A percentile compares a stretch with the other conserved stretches of the same genome.
These are phyloP conservation scores for Platismatia glauca DNA, from an alignment of 495 filamentous ascomycete species.

Conservation along the genomic window DNA sequence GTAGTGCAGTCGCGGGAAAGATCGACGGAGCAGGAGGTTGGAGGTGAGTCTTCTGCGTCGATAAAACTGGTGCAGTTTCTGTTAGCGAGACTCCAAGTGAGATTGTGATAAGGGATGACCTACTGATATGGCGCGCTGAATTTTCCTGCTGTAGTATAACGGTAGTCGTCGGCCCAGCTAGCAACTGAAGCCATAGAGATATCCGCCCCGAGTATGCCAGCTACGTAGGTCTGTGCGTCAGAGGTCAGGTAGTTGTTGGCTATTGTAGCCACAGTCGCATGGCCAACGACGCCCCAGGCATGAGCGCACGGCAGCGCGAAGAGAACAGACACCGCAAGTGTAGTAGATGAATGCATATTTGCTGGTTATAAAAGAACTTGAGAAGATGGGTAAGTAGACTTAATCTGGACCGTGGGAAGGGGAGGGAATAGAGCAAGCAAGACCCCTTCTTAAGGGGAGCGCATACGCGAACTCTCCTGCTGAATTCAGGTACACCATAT, in stretches of 20 bases:
- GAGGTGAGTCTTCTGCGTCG: slow-evolving; percentile 55
- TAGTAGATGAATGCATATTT: slow-evolving; percentile 6
- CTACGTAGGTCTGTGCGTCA: slow-evolving; percentile 38
- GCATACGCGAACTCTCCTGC: neutral
- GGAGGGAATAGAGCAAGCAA: neutral
- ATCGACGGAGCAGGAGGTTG: slow-evolving; percentile 46
- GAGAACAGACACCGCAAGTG: slow-evolving; percentile 16
- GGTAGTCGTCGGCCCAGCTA: slow-evolving; percentile 54
- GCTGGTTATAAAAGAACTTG: neutral
- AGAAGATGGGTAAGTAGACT: neutral
- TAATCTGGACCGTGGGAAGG: neutral
- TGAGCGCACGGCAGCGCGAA: slow-evolving; percentile 11
- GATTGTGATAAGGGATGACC: too few relatives aligned
- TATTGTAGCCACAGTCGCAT: slow-evolving; percentile 53
- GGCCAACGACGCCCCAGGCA: slow-evolving; percentile 52
- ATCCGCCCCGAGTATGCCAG: slow-evolving; percentile 40
- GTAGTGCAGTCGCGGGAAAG: slow-evolving; percentile 48
- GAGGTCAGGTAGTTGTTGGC: slow-evolving; percentile 44
- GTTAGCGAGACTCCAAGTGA: neutral
- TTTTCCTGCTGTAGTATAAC: slow-evolving; percentile 42
- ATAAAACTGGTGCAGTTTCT: slow-evolving; percentile 35
- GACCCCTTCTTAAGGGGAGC: neutral
- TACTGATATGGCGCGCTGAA: slow-evolving; percentile 46
- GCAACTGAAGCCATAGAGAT: slow-evolving; percentile 49
- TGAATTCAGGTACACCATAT: neutral